A percentile compares a stretch with the other conserved stretches of the same genome.
Evolutionary conservation across 2,329 filamentous ascomycete species (phyloP).

Genomic region (Claviceps sorghi): DNA sequence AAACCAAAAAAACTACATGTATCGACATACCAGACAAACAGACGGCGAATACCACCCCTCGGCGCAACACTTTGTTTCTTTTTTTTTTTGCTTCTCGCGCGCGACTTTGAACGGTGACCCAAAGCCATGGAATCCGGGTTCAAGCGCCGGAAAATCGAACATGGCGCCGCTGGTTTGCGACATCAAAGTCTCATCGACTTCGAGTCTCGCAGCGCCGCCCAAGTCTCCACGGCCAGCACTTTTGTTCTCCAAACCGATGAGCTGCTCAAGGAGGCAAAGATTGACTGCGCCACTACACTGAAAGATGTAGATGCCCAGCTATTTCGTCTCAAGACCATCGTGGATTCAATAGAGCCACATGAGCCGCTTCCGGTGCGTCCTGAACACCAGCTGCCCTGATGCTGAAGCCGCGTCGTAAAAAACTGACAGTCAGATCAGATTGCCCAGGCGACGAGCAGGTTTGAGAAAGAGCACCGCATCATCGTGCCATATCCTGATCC

Average conservation of each 20-base stretch:
- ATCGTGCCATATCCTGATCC: conserved; percentile 77
- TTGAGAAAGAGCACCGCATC: conserved; percentile 53
- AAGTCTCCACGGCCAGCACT: conserved; percentile 33
- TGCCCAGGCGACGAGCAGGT: conserved; percentile 48
- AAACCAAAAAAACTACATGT: conserved; percentile 24
- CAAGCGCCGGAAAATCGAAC: conserved; percentile 35
- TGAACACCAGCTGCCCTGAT: background rate
- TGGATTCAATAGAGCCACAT: conserved; percentile 36
- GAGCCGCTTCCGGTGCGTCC: conserved; percentile 33
- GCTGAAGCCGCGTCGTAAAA: background rate
- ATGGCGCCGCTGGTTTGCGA: conserved; percentile 20
- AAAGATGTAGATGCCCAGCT: conserved; percentile 34
- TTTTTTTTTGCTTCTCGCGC: background rate
- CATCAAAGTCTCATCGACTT: conserved; percentile 25
- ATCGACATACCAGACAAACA: background rate
- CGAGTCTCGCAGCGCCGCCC: conserved; percentile 24
- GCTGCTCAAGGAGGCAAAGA: conserved; percentile 37
- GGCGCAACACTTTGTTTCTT: background rate
- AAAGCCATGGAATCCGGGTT: conserved; percentile 30
- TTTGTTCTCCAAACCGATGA: conserved; percentile 47
- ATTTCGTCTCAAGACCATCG: conserved; percentile 35
- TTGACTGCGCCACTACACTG: conserved; percentile 36
- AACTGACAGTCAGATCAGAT: conserved; percentile 32
- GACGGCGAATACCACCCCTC: background rate
- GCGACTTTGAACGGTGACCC: background rate